Evolutionary conservation across 2,329 filamentous ascomycete species (phyloP).

Genomic region (Diaporthe sp.): DNA sequence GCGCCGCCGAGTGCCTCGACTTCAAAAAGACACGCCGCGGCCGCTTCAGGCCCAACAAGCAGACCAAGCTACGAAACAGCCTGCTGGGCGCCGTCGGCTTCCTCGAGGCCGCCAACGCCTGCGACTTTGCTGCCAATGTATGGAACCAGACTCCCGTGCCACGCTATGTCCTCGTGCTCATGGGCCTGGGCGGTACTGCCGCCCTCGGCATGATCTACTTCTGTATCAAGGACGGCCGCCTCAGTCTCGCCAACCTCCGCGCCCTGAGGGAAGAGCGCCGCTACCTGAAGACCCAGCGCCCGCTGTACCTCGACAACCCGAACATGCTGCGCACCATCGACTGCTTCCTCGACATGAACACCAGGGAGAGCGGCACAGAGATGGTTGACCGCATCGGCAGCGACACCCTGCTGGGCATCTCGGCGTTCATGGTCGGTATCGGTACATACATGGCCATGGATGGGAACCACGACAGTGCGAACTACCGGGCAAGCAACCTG

Average conservation of each 20-base stretch:
- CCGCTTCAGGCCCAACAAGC: conserved; percentile 18
- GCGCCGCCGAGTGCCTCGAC: conserved; percentile 30
- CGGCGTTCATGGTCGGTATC: conserved; percentile 58
- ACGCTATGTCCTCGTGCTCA: conserved; percentile 57
- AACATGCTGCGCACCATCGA: conserved; percentile 41
- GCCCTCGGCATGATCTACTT: conserved; percentile 57
- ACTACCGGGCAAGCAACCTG: conserved; percentile 61
- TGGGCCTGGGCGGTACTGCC: conserved; percentile 61
- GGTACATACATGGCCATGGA: conserved; percentile 66
- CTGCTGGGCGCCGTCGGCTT: conserved; percentile 52
- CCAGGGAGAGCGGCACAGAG: conserved; percentile 62
- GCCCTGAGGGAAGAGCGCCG: conserved; percentile 55
- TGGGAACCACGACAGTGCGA: conserved; percentile 50
- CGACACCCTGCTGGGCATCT: conserved; percentile 61
- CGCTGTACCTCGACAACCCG: conserved; percentile 36
- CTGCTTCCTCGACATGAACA: conserved; percentile 54
- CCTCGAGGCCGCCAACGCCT: conserved; percentile 65
- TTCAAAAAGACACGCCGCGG: conserved; percentile 25
- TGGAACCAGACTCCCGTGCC: conserved; percentile 65
- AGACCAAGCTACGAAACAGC: conserved; percentile 38
- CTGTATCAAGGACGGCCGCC: conserved; percentile 54
- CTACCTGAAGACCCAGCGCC: conserved; percentile 42
- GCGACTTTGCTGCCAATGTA: conserved; percentile 67
- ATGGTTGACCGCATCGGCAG: conserved; percentile 60
- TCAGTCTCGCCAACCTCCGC: conserved; percentile 57